Conservation (phyloP, 805 yeast genomes). For the Ogataea pini region DNA sequence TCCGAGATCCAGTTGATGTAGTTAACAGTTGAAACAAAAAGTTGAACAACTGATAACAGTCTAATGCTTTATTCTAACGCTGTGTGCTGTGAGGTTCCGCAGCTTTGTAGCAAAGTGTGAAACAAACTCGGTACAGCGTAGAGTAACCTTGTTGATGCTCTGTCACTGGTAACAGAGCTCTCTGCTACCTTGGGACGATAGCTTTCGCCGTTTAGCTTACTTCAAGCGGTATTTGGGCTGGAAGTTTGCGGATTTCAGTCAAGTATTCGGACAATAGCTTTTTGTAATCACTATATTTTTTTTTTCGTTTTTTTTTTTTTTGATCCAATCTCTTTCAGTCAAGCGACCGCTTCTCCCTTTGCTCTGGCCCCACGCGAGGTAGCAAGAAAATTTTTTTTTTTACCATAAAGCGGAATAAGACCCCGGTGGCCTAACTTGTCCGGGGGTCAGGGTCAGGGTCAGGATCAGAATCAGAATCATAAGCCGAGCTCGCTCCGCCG, state of each 20-base stretch:
- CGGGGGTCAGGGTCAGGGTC: too few relatives aligned
- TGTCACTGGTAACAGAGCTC: constrained; percentile 2
- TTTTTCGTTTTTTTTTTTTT: neutral
- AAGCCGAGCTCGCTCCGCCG: neutral
- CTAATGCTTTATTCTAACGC: neutral
- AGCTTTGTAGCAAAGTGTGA: neutral
- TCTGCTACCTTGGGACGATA: constrained; percentile 1
- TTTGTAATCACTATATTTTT: neutral
- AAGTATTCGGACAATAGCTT: neutral
- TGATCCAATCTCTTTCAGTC: constrained; percentile 7
- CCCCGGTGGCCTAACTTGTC: too few relatives aligned
- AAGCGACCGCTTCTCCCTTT: constrained; percentile 13
- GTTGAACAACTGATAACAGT: neutral
- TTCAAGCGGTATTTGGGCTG: neutral
- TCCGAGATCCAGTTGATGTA: neutral
- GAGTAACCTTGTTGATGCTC: neutral
- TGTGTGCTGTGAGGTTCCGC: neutral
- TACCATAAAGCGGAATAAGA: neutral
- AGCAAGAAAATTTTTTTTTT: neutral
- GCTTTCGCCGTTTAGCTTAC: constrained; percentile 1
- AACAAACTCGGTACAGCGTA: neutral
- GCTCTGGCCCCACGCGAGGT: neutral
- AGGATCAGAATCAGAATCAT: neutral
- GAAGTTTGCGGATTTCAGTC: neutral
- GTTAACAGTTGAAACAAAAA: neutral